These are phyloP conservation scores for Serendipita sp. DNA, from an alignment of 1,284 basidiomycete genomes.

Conservation along the genomic window DNA sequence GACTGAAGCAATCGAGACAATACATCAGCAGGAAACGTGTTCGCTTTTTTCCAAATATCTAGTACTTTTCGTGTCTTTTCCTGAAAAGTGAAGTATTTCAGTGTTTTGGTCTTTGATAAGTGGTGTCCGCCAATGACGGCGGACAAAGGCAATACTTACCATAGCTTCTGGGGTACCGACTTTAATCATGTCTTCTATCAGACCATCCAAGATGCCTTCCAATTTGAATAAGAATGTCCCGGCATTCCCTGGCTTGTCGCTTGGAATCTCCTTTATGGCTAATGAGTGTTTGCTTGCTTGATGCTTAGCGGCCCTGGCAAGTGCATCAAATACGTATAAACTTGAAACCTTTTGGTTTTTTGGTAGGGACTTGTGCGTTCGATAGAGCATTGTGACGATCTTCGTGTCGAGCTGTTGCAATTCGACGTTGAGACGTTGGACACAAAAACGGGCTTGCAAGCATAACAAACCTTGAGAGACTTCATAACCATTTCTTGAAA, in stretches of 20 bases:
- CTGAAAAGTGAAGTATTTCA: constrained; percentile 31
- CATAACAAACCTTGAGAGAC: constrained; percentile 48
- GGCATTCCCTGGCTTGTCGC: constrained; percentile 48
- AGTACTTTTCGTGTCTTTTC: constrained; percentile 89
- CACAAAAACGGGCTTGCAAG: neutral
- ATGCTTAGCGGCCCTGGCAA: constrained; percentile 66
- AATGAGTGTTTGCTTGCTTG: constrained; percentile 51
- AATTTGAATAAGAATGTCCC: constrained; percentile 74
- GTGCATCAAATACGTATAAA: constrained; percentile 81
- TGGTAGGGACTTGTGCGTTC: constrained; percentile 65
- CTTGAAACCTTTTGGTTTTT: constrained; percentile 59
- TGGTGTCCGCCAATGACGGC: constrained; percentile 2
- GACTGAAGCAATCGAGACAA: constrained; percentile 48
- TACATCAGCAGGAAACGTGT: constrained; percentile 65
- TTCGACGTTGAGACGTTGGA: constrained; percentile 8
- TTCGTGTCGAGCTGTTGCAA: constrained; percentile 58
- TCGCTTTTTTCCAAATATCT: constrained; percentile 85
- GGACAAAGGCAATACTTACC: constrained; percentile 43
- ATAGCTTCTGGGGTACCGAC: constrained; percentile 54
- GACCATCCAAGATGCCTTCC: constrained; percentile 70
- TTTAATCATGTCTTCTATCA: constrained; percentile 66
- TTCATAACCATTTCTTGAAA: constrained; percentile 61
- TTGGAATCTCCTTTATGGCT: constrained; percentile 35
- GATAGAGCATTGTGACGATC: constrained; percentile 71
- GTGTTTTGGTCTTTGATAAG: constrained; percentile 2